Percentiles rank a stretch among this genome's conserved stretches.
Evolutionary conservation across 768 basidiomycete genomes (phyloP).

Genomic region (Candolleomyces efflorescens): DNA sequence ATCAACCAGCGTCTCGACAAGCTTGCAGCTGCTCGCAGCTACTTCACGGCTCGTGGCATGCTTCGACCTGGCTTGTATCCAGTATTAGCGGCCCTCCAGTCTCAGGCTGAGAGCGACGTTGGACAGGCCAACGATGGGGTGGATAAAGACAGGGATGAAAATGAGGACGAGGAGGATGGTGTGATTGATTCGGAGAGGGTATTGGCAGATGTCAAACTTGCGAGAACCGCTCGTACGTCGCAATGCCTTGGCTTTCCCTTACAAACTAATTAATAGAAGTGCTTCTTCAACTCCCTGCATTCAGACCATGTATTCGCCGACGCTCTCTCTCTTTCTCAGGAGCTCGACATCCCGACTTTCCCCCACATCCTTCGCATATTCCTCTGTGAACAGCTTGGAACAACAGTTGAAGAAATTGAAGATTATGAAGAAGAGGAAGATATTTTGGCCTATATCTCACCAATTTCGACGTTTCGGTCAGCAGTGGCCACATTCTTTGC

Average conservation of each 20-base stretch:
- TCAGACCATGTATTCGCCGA: slow-evolving; percentile 13
- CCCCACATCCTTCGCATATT: background rate
- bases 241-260: background rate
- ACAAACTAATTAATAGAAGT: too few species aligned
- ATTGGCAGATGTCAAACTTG: background rate
- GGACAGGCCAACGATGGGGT: background rate
- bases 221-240: background rate
- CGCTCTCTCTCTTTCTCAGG: slow-evolving; percentile 13
- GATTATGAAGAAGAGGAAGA: background rate
- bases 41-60: slow-evolving; percentile 15
- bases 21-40: slow-evolving; percentile 16
- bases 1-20: slow-evolving; percentile 29
- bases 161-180: background rate
- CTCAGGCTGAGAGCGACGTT: too few species aligned
- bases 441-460: background rate
- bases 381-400: slow-evolving; percentile 1
- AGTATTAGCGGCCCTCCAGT: background rate
- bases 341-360: slow-evolving; percentile 3
- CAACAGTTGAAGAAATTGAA: background rate
- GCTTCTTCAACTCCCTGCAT: too few species aligned
- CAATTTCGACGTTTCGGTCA: background rate
- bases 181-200: background rate
- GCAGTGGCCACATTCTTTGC: background rate
- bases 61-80: background rate
- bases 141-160: background rate